Evolutionary conservation across 352 stramenopile genomes (phyloP).

Genomic region (Phytophthora ohioensis): DNA sequence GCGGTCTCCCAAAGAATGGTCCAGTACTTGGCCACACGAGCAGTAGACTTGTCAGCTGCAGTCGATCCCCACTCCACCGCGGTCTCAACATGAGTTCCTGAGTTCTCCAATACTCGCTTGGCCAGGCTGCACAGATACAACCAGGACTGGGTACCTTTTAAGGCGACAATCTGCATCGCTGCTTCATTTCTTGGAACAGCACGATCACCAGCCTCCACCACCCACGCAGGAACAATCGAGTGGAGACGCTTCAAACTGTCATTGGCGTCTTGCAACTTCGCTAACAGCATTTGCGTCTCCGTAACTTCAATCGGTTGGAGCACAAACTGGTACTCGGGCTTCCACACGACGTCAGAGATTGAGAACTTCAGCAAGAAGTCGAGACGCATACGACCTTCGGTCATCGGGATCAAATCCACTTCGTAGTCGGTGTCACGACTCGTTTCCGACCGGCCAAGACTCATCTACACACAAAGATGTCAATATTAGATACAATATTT

Average conservation of each 20-base stretch:
- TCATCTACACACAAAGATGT: conserved; percentile 20
- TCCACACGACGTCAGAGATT: conserved; percentile 35
- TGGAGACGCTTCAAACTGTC: conserved; percentile 37
- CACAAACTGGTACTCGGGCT: conserved; percentile 43
- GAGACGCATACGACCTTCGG: conserved; percentile 33
- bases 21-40: conserved; percentile 25
- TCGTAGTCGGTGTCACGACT: conserved; percentile 19
- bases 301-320: conserved; percentile 38
- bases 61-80: conserved; percentile 8
- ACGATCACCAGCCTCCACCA: conserved; percentile 3
- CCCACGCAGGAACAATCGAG: conserved; percentile 35
- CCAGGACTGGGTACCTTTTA: conserved; percentile 31
- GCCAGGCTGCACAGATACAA: conserved; percentile 24
- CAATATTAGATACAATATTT: background rate
- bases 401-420: conserved; percentile 37
- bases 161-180: conserved; percentile 22
- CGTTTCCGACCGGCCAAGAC: conserved; percentile 11
- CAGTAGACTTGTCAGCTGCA: background rate
- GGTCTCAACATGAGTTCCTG: conserved; percentile 4
- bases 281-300: conserved; percentile 37
- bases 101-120: conserved; percentile 25
- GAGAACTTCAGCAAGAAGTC: conserved; percentile 38
- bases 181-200: conserved; percentile 9
- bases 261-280: conserved; percentile 35
- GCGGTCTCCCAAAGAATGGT: background rate